Evolutionary conservation across 257 asterid species (phyloP), one percentile per base, ranked within the genome.

Genomic region (Primulina eburnea): DNA sequence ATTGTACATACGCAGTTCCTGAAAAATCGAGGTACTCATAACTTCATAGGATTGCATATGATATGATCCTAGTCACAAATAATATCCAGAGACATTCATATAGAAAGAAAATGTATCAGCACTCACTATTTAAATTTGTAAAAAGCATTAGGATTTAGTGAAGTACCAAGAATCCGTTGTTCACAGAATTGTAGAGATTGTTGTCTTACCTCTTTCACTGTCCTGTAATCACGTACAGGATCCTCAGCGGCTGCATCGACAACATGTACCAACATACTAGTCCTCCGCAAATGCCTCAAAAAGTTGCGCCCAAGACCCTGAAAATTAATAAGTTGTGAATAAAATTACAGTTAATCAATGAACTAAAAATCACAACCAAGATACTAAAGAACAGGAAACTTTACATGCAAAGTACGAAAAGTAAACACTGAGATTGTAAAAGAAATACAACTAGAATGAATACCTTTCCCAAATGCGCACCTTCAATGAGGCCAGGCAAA

Each of bases 401-500:
- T 67, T 75, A 50, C 34, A 53, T 20, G 38, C 29, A 37, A 65
- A 29, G 32, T 65, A 28, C 28, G 18, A 21, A 11, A 56, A 1
- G 20, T 20, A 60, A 35, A 33, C 79, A 73, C 73, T 75, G 53
- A 80, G 79, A 82, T 80, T 75, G 34, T 62, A 67, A 65, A 62
- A 52, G 65, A 52, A 57, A 70, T 24, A 62, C 57, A 21, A 4
- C 67, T 5, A 11, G 60, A 34, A 59, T 83, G 60, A 30, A 59
- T 83, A 93, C 99, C 99, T 93, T 93, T 67, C 99, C 99, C 16
- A 93, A 80, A 85, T 90, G 99, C 75, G 99, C 99, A 71, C 97
- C 99, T 93, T 93, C 92, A 70, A 93, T 90, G 62, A 93, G 97
- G 60, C 99, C 99, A 66, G 99, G 99, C 76, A 93, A 82, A 84